phyloP scores from a whole-genome alignment of 2,329 filamentous ascomycete species.

The Shiraia sp. region DNA sequence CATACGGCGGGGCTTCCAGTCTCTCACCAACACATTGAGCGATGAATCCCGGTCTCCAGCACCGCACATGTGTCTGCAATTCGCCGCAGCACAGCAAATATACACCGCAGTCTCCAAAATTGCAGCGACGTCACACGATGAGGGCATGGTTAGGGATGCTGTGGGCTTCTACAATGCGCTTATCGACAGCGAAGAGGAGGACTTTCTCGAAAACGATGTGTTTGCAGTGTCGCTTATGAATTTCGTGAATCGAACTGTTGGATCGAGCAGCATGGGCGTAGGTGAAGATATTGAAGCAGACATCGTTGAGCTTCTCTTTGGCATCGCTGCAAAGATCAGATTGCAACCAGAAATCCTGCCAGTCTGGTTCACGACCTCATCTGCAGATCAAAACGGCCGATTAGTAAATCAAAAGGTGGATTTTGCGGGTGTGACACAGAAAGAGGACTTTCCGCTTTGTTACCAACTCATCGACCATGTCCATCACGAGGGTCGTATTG shows the following conservation, averaged over 20 bases:
- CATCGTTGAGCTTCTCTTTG: constrained; percentile 91
- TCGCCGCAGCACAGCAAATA: constrained; percentile 82
- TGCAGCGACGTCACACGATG: constrained; percentile 80
- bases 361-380: constrained; percentile 78
- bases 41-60: constrained; percentile 87
- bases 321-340: constrained; percentile 93
- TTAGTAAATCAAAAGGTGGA: constrained; percentile 61
- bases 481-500: constrained; percentile 90
- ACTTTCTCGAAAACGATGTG: constrained; percentile 81
- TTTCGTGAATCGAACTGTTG: constrained; percentile 77
- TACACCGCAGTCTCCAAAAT: constrained; percentile 90
- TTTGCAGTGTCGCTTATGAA: constrained; percentile 90
- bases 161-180: constrained; percentile 87
- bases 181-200: constrained; percentile 95
- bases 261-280: constrained; percentile 72
- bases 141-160: constrained; percentile 81
- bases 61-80: constrained; percentile 89
- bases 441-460: constrained; percentile 93
- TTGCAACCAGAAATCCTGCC: constrained; percentile 83
- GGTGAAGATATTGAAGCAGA: constrained; percentile 82
- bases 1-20: constrained; percentile 59
- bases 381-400: constrained; percentile 45
- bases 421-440: constrained; percentile 81
- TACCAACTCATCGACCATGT: constrained; percentile 97
- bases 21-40: constrained; percentile 70